Conservation (phyloP, 495 filamentous ascomycete genomes). For the Collariella sp. region DNA sequence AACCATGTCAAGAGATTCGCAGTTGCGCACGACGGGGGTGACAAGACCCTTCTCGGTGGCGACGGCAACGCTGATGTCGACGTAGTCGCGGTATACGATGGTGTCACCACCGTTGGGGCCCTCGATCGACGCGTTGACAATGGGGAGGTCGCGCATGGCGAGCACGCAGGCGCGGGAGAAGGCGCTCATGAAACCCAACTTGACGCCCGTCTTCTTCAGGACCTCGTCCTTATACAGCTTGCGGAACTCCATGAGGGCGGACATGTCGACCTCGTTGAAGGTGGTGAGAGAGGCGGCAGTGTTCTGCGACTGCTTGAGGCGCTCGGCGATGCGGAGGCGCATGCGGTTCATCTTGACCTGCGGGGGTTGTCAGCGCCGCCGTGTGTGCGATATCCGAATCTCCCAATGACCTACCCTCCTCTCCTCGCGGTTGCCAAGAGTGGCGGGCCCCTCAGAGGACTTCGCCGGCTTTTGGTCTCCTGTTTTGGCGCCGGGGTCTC, state of each 20-base stretch:
- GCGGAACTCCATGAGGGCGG: constrained; percentile 90
- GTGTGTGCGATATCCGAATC: not conserved
- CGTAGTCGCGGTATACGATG: constrained; percentile 95
- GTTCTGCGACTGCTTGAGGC: constrained; percentile 98
- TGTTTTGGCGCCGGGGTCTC: constrained; percentile 28
- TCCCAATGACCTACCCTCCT: constrained; percentile 53
- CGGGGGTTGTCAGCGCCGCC: constrained; percentile 10
- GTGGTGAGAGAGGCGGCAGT: constrained; percentile 95
- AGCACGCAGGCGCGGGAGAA: constrained; percentile 88
- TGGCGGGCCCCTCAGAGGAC: constrained; percentile 32
- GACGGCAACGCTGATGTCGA: constrained; percentile 95
- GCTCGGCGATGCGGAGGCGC: constrained; percentile 93
- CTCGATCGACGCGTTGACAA: constrained; percentile 97
- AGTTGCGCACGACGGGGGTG: constrained; percentile 92
- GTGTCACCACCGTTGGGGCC: constrained; percentile 92
- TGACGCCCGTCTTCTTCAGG: constrained; percentile 91
- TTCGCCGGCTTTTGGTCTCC: constrained; percentile 42
- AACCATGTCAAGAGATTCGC: constrained; percentile 76
- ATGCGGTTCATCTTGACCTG: constrained; percentile 99
- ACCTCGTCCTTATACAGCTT: constrained; percentile 95
- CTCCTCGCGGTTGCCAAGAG: constrained; percentile 75
- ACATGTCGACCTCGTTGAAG: constrained; percentile 99
- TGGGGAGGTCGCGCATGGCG: constrained; percentile 88
- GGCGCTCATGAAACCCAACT: constrained; percentile 97
- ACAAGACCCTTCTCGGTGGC: constrained; percentile 97